Conservation (phyloP, 441 rosid genomes). For the Raphanus hybrid region DNA sequence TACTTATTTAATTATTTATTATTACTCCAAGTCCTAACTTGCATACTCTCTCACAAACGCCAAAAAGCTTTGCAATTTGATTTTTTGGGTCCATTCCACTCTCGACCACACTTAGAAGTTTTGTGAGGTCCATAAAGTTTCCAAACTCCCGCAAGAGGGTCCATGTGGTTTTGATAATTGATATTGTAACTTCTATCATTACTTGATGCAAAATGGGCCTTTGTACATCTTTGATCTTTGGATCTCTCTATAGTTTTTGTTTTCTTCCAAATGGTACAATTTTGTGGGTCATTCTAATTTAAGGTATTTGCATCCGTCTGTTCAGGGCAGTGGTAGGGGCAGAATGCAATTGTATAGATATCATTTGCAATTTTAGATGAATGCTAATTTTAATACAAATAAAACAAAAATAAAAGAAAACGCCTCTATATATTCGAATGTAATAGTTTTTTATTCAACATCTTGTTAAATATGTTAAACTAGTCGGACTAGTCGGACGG, state of each 20-base stretch:
- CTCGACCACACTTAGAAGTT: not conserved
- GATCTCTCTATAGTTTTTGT: not conserved
- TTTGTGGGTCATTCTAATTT: not conserved
- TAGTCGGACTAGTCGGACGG: too few relatives aligned
- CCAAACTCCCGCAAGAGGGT: slow-evolving; percentile 1
- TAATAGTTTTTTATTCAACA: not conserved
- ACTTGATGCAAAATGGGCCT: slow-evolving; percentile 17
- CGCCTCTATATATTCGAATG: not conserved
- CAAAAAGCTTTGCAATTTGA: slow-evolving; percentile 8
- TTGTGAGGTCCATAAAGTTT: slow-evolving; percentile 19
- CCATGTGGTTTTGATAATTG: slow-evolving; percentile 4
- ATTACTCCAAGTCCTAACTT: not conserved
- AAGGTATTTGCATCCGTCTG: not conserved
- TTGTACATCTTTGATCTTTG: slow-evolving; percentile 1
- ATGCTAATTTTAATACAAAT: not conserved
- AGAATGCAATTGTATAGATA: not conserved
- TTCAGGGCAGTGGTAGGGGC: not conserved
- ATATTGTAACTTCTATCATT: not conserved
- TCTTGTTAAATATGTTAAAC: too few relatives aligned
- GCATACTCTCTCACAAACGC: slow-evolving; percentile 15
- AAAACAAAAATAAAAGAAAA: not conserved
- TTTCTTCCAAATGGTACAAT: not conserved
- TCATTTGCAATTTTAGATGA: not conserved
- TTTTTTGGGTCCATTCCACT: slow-evolving; percentile 16
- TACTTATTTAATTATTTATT: not conserved